These are phyloP conservation scores for Brassica carinata DNA, from an alignment of 345 rosid genomes.

Conservation along the genomic window DNA sequence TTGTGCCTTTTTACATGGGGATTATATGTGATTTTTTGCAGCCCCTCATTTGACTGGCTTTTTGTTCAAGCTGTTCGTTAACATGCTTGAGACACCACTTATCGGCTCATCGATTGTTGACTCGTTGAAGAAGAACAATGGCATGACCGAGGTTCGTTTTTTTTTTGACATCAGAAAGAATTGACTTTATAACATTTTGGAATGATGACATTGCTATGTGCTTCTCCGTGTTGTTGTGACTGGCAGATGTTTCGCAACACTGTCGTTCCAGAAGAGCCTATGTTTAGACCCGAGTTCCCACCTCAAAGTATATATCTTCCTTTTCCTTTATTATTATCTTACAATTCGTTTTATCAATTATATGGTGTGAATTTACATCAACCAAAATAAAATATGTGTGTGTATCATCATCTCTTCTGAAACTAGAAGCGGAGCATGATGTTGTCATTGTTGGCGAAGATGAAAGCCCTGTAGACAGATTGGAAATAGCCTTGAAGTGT, in stretches of 20 bases:
- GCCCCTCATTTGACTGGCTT: slow-evolving; percentile 82
- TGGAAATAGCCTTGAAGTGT: slow-evolving; percentile 67
- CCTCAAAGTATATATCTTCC: slow-evolving; percentile 60
- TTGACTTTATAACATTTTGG: neutral
- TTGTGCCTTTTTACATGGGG: neutral
- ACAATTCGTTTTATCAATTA: neutral
- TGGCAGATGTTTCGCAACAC: slow-evolving; percentile 64
- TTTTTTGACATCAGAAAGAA: neutral
- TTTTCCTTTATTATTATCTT: neutral
- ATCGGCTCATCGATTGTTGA: slow-evolving; percentile 61
- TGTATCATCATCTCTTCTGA: slow-evolving; percentile 3
- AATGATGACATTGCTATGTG: neutral
- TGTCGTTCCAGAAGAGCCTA: slow-evolving; percentile 77
- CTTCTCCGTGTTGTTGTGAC: slow-evolving; percentile 12
- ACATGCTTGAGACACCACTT: slow-evolving; percentile 59
- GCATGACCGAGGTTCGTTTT: slow-evolving; percentile 57
- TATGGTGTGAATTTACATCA: neutral
- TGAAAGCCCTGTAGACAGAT: slow-evolving; percentile 63
- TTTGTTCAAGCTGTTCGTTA: slow-evolving; percentile 59
- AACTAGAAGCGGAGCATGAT: slow-evolving; percentile 61
- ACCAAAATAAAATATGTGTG: neutral
- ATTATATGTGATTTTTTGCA: slow-evolving; percentile 39
- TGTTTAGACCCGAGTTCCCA: slow-evolving; percentile 87
- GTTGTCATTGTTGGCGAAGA: slow-evolving; percentile 56
- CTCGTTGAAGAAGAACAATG: slow-evolving; percentile 59